Percentiles rank a stretch among this genome's conserved stretches.
phyloP scores from a whole-genome alignment of 2,329 filamentous ascomycete species.

The Gaeumannomyces tritici region DNA sequence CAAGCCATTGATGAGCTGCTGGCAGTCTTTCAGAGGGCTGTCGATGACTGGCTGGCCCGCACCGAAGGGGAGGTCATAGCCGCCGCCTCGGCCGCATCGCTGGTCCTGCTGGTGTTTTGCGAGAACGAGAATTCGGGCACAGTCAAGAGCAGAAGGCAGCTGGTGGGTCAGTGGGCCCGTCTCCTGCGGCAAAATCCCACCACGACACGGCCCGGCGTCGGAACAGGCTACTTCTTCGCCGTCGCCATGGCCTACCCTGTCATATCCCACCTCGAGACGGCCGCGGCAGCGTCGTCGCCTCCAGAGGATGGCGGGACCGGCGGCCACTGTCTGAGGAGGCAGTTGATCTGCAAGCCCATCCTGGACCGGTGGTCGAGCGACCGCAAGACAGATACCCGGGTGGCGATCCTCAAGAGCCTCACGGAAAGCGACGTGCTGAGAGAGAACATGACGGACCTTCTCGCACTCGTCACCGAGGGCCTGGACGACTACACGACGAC shows the following conservation, averaged over 20 bases:
- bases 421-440: constrained; percentile 34
- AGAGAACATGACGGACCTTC: constrained; percentile 28
- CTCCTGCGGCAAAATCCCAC: constrained; percentile 24
- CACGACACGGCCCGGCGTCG: constrained; percentile 25
- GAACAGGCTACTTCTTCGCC: constrained; percentile 42
- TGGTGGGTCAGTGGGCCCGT: constrained; percentile 35
- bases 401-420: constrained; percentile 46
- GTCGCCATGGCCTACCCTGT: constrained; percentile 40
- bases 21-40: neutral
- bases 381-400: constrained; percentile 38
- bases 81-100: constrained; percentile 38
- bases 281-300: neutral
- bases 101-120: constrained; percentile 38
- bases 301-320: too few species aligned
- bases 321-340: neutral
- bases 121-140: constrained; percentile 21
- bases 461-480: constrained; percentile 41
- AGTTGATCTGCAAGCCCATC: constrained; percentile 33
- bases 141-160: constrained; percentile 12
- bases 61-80: constrained; percentile 40
- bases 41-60: constrained; percentile 37
- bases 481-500: constrained; percentile 89
- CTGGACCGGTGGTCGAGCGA: constrained; percentile 43
- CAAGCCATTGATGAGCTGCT: neutral
- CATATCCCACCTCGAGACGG: constrained; percentile 8